phyloP scores from a whole-genome alignment of 2,329 filamentous ascomycete species.

The Nothopassalora personata region DNA sequence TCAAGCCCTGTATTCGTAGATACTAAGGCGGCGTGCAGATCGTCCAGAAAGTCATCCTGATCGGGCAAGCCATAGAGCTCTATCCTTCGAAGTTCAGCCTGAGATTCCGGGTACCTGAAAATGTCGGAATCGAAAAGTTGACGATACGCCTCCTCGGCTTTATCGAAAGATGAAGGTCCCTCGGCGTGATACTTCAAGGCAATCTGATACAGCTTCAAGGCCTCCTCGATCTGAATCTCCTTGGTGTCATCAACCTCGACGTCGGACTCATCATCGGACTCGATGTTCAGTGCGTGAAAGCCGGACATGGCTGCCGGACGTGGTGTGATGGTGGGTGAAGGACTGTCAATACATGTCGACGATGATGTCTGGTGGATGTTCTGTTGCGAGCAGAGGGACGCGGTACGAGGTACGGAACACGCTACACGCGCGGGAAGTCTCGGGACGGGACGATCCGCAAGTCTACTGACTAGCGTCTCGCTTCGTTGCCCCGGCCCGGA shows the following conservation, averaged over 20 bases:
- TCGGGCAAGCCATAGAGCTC: slow-evolving; percentile 47
- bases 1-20: slow-evolving; percentile 52
- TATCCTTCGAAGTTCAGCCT: slow-evolving; percentile 74
- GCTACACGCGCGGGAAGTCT: background rate
- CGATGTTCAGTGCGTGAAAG: slow-evolving; percentile 88
- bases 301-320: slow-evolving; percentile 42
- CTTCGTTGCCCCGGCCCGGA: background rate
- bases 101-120: slow-evolving; percentile 82
- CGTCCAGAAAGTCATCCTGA: slow-evolving; percentile 33
- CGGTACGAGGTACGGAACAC: background rate
- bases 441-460: background rate
- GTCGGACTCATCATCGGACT: slow-evolving; percentile 83
- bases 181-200: slow-evolving; percentile 89
- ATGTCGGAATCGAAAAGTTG: slow-evolving; percentile 87
- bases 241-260: slow-evolving; percentile 93
- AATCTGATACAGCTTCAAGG: slow-evolving; percentile 86
- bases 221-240: slow-evolving; percentile 95
- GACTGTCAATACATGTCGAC: background rate
- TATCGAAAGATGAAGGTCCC: slow-evolving; percentile 67
- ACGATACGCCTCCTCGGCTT: slow-evolving; percentile 76
- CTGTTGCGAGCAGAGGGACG: background rate
- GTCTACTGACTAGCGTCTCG: background rate
- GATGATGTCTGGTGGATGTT: background rate
- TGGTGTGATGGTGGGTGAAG: background rate
- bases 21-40: slow-evolving; percentile 36